Percentiles rank a stretch among this genome's conserved stretches.
Conservation (phyloP, 352 stramenopile species). For the Phytopythium delawarense region DNA sequence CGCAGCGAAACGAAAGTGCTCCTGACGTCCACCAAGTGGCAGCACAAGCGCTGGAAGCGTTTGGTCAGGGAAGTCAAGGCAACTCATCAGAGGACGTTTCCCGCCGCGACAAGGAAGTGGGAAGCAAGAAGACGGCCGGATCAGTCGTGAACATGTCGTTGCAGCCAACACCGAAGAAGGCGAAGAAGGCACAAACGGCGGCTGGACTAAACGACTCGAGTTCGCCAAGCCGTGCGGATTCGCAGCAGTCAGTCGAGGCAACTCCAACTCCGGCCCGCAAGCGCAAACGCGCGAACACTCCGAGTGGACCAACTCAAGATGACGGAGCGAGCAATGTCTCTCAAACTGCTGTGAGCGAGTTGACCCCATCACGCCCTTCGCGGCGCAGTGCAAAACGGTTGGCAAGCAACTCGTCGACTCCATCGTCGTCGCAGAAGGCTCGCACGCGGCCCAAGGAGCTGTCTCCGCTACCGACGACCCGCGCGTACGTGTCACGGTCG, state of each 20-base stretch:
- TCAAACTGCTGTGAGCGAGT: slow-evolving; percentile 4
- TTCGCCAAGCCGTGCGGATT: background rate
- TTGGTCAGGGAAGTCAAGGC: background rate
- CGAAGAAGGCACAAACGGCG: background rate
- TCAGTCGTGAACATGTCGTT: background rate
- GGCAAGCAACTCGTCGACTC: slow-evolving; percentile 15
- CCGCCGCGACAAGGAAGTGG: background rate
- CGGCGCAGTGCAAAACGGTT: slow-evolving; percentile 18
- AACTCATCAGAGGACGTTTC: background rate
- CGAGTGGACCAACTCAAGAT: slow-evolving; percentile 2
- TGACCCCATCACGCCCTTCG: slow-evolving; percentile 15
- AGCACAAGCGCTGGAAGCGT: slow-evolving; percentile 19
- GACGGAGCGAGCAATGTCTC: background rate
- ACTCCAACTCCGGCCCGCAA: slow-evolving; percentile 16
- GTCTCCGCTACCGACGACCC: slow-evolving; percentile 44
- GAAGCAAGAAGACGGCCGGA: background rate
- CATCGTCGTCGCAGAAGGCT: slow-evolving; percentile 37
- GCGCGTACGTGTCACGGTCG: slow-evolving; percentile 41
- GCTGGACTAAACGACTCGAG: background rate
- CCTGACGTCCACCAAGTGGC: slow-evolving; percentile 24
- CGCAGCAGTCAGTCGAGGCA: slow-evolving; percentile 2
- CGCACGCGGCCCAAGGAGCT: slow-evolving; percentile 43
- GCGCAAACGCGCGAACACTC: slow-evolving; percentile 13
- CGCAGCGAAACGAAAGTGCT: slow-evolving; percentile 29
- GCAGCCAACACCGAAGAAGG: slow-evolving; percentile 3